Conservation (phyloP, 208 protist species). For the Lotmaria passim region DNA sequence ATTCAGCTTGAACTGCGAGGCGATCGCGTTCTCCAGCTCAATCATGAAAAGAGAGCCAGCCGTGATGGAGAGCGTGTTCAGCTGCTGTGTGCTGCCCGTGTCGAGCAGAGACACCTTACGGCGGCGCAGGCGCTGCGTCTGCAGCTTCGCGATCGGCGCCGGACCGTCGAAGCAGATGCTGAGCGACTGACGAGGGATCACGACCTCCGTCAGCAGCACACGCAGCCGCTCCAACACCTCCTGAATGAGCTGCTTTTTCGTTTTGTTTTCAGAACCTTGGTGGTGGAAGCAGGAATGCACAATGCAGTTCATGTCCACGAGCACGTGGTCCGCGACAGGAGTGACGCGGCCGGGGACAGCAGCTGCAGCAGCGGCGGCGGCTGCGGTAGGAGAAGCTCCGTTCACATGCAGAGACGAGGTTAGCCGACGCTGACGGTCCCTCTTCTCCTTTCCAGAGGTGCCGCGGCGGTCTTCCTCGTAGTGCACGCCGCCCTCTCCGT, state of each 20-base stretch:
- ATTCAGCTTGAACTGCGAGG: slow-evolving; percentile 70
- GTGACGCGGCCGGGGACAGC: neutral
- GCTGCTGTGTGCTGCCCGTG: slow-evolving; percentile 41
- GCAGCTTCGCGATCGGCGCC: slow-evolving; percentile 81
- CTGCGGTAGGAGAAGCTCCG: neutral
- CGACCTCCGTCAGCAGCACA: slow-evolving; percentile 69
- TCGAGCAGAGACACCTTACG: slow-evolving; percentile 71
- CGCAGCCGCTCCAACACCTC: slow-evolving; percentile 74
- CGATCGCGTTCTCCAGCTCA: slow-evolving; percentile 86
- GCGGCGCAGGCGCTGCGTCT: slow-evolving; percentile 81
- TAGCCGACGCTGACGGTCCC: slow-evolving; percentile 1
- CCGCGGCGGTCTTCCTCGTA: neutral
- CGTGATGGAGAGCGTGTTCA: slow-evolving; percentile 78
- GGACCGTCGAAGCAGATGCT: slow-evolving; percentile 86
- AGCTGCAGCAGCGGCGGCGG: neutral
- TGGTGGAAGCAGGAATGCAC: slow-evolving; percentile 74
- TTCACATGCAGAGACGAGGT: slow-evolving; percentile 28
- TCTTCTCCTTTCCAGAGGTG: neutral
- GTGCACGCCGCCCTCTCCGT: neutral
- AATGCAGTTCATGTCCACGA: slow-evolving; percentile 89
- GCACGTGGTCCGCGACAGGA: slow-evolving; percentile 66
- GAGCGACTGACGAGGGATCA: slow-evolving; percentile 62
- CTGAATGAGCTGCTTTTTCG: slow-evolving; percentile 72
- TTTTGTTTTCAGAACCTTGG: slow-evolving; percentile 34
- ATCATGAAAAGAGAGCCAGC: slow-evolving; percentile 85